Base-by-base conservation (phyloP, 2,329 filamentous ascomycete genomes). In the Dendryphion nanum region DNA sequence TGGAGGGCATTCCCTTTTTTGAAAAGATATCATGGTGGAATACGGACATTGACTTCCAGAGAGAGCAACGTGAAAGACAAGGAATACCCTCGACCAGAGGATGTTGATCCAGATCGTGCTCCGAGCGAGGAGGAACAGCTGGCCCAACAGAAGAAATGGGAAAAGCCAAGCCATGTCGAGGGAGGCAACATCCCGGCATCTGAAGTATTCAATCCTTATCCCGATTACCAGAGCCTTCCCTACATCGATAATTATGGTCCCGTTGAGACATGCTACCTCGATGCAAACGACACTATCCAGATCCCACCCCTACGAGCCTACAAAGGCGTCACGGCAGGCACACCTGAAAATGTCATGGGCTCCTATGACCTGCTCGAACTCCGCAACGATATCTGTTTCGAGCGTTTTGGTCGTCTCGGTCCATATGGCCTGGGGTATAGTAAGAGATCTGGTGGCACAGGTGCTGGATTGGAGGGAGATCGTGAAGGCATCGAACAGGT, bases 361-460 rank as follows among this genome's bases (percentile, higher is more conserved):
- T 95, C 89, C 0, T 90, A 95, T 55, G 81, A 89, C 7, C 65
- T 91, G 28, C 68, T 97, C 10, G 84, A 82, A 0, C 71, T 97
- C 23, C 80, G 85, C 14, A 81, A 94, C 49, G 85, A 95, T 55
- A 79, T 96, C 32, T 98, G 93, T 69, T 96, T 95, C 59, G 93
- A 98, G 51, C 79, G 93, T 2, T 95, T 87, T 60, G 91, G 91
- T 3, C 79, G 89, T 47, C 79, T 93, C 19, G 90, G 88, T 0
- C 86, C 91, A 0, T 98, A 98, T 53, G 91, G 91, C 0, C 80
- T 89, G 44, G 91, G 91, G 6, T 97, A 97, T 63, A 87, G 85
- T 20, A 72, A 77, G 21, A 81, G 82, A 41, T 81, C 77, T 47
- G 91, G 91, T 10, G 91, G 91, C 2, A 81, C 85, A 18, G 89